Percentiles rank a stretch among this genome's conserved stretches.
Conservation (phyloP, 2,329 filamentous ascomycete species). For the Calycina herbarum region DNA sequence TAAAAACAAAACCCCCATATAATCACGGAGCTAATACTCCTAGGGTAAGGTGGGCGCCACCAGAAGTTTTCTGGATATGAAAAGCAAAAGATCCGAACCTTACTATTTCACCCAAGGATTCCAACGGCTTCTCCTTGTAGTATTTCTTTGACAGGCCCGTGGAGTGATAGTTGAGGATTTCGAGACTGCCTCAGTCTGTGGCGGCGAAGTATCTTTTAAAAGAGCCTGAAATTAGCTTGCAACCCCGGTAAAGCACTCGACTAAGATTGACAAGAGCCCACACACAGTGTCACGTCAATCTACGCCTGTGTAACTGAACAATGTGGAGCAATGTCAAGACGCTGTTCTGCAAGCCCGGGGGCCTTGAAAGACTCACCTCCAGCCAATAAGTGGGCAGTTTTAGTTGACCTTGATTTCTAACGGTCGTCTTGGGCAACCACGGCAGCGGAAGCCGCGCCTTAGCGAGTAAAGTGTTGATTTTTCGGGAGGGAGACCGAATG, state of each 20-base stretch:
- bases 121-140: not conserved
- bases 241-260: slow-evolving; percentile 15
- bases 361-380: slow-evolving; percentile 12
- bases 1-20: slow-evolving; percentile 7
- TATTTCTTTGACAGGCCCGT: not conserved
- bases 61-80: not conserved
- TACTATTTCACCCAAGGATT: not conserved
- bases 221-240: slow-evolving; percentile 20
- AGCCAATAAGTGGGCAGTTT: slow-evolving; percentile 7
- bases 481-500: not conserved
- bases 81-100: not conserved
- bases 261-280: slow-evolving; percentile 10
- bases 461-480: slow-evolving; percentile 3
- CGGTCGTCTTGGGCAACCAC: slow-evolving; percentile 7
- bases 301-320: slow-evolving; percentile 20
- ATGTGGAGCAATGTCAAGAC: slow-evolving; percentile 9
- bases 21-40: slow-evolving; percentile 2
- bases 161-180: not conserved
- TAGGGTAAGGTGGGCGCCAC: not conserved
- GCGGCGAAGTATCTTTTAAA: slow-evolving; percentile 19
- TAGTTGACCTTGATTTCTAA: slow-evolving; percentile 10
- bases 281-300: slow-evolving; percentile 17
- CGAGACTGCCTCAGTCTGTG: slow-evolving; percentile 11
- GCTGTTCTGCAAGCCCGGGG: slow-evolving; percentile 14
- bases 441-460: slow-evolving; percentile 15